Evolutionary conservation across 371 early-diverging fungal species (phyloP), one percentile per base, ranked within the genome.

Genomic region (Conidiobolus coronatus): DNA sequence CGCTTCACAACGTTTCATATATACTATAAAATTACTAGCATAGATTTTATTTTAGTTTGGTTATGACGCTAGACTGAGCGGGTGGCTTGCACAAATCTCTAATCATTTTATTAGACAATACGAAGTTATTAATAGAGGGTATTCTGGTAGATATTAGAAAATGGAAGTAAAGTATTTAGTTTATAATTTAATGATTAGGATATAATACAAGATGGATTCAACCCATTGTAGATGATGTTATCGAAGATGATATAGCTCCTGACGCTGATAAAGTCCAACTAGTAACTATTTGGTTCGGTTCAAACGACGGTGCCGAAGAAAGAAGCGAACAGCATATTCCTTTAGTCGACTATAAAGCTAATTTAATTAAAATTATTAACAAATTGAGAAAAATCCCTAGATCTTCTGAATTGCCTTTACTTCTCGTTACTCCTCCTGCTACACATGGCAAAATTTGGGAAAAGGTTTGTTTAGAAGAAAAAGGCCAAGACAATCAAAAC

Each of bases 101-200:
- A 59, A 71, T 41, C 58, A 61, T 0, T 88, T 79, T 53, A 59
- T 68, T 33, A 68, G 87, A n/a, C 75, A 72, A 49, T 41, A 76
- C 5, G 86, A 86, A 47, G 64, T 89, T 0, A 49, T 83, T 22
- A 85, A 80, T 52, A 68, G 86, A 11, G 90, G 88, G 0, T 83
- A 68, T 55, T 69, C 76, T 8, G 82, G 77, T 59, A n/a, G n/a
- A n/a, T n/a, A n/a, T n/a, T n/a, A n/a, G n/a, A n/a, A n/a, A n/a
- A n/a, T n/a, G n/a, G n/a, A n/a, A n/a, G n/a, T n/a, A n/a, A n/a
- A n/a, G n/a, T n/a, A n/a, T n/a, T n/a, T n/a, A n/a, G n/a, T n/a
- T n/a, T n/a, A n/a, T n/a, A n/a, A n/a, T n/a, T n/a, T n/a, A n/a
- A n/a, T n/a, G n/a, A n/a, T n/a, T n/a, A n/a, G n/a, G n/a, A n/a